phyloP scores from a whole-genome alignment of 2,329 filamentous ascomycete genomes.

The Scytalidium lignicola region DNA sequence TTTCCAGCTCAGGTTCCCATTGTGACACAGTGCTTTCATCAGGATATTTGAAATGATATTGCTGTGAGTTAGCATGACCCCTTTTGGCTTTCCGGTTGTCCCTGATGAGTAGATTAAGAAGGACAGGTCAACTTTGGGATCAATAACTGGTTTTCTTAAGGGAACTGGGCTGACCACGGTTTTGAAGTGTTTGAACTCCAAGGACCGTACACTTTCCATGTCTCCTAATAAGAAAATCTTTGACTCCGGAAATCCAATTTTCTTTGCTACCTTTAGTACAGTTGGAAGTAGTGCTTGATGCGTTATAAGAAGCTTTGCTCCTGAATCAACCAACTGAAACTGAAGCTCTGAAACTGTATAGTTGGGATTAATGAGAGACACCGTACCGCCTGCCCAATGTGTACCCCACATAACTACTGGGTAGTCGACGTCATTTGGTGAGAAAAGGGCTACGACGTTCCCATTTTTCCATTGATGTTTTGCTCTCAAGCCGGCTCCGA shows the following conservation, averaged over 20 bases:
- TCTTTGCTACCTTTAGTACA: conserved; percentile 59
- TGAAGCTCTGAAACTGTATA: conserved; percentile 80
- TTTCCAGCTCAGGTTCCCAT: conserved; percentile 46
- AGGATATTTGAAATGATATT: conserved; percentile 16
- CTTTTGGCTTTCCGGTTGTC: conserved; percentile 80
- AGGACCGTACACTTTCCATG: conserved; percentile 45
- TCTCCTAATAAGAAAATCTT: conserved; percentile 72
- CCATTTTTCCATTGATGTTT: conserved; percentile 71
- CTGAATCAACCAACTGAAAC: conserved; percentile 72
- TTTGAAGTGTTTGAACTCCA: conserved; percentile 57
- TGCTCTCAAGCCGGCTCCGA: conserved; percentile 70
- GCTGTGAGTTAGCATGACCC: conserved; percentile 54
- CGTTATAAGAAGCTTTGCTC: conserved; percentile 67
- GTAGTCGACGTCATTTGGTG: conserved; percentile 77
- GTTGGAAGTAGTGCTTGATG: conserved; percentile 59
- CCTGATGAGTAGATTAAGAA: conserved; percentile 77
- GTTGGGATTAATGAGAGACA: conserved; percentile 75
- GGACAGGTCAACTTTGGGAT: conserved; percentile 39
- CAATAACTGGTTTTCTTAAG: conserved; percentile 50
- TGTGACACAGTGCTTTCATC: conserved; percentile 49
- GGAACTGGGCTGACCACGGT: conserved; percentile 51
- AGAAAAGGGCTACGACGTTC: conserved; percentile 74
- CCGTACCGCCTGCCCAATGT: conserved; percentile 72
- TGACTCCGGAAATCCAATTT: conserved; percentile 62
- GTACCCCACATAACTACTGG: conserved; percentile 69